Evolutionary conservation across 139 green algal species (phyloP), one percentile per base, ranked within the genome.

Genomic region (Edaphochlamys debaryana): DNA sequence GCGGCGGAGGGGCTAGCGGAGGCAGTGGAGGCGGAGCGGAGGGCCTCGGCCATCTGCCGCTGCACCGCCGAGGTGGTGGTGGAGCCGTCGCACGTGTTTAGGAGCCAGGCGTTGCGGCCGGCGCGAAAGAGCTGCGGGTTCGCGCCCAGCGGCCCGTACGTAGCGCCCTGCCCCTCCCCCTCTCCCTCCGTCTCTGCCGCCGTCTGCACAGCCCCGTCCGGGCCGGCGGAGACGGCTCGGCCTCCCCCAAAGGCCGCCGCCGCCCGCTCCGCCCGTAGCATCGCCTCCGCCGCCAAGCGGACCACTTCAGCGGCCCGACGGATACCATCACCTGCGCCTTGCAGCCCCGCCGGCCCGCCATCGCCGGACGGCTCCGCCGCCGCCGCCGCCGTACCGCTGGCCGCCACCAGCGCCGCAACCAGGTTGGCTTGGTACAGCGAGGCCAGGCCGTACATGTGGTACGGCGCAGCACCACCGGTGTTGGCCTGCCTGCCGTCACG

Each of bases 261-360:
- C 50, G 50, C 50, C 50, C 20, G 20, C 50, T 2, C 50, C 50
- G 50, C 48, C 48, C 11, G 50, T 17, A 3, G 5, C 50, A 29
- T 19, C 50, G 6, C 27, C 25, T 66, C 19, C 22, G 36, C 30
- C n/a, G n/a, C n/a, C n/a, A n/a, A n/a, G n/a, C n/a, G n/a, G n/a
- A n/a, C n/a, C n/a, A n/a, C n/a, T n/a, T n/a, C 30, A 82, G 75
- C 41, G 75, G 75, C n/a, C 75, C 75, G n/a, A 82, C 71, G 19
- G 23, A 4, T 19, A 72, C 60, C 60, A 54, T n/a, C n/a, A 63
- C 69, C 29, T n/a, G 13, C 4, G 5, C 45, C 11, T 41, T 36
- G 58, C 58, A 36, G 27, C 34, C 27, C n/a, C 58, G 58, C 23
- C 13, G 58, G 27, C 13, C 27, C 58, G 50, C 7, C 9, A 22